These are phyloP conservation scores for Lathyrus aphaca DNA, from an alignment of 306 rosid genomes.

Conservation along the genomic window DNA sequence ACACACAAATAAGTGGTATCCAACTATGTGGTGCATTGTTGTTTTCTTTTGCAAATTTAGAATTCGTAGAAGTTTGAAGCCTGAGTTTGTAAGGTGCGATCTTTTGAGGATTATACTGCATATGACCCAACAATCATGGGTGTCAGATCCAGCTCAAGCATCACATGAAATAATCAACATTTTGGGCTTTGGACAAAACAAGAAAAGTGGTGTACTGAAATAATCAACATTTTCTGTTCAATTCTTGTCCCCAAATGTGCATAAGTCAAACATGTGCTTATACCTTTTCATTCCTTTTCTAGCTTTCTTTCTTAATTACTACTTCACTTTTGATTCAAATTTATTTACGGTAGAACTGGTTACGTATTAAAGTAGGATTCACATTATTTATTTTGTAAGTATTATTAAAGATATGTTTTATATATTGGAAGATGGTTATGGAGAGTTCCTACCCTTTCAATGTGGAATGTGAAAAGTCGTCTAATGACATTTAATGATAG, in stretches of 20 bases:
- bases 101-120: slow-evolving; percentile 40
- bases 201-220: slow-evolving; percentile 21
- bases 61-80: slow-evolving; percentile 52
- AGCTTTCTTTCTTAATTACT: slow-evolving; percentile 34
- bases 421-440: too few species aligned
- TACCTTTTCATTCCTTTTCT: neutral
- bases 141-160: slow-evolving; percentile 57
- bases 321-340: slow-evolving; percentile 13
- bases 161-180: slow-evolving; percentile 46
- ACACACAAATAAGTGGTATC: too few species aligned
- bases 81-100: slow-evolving; percentile 47
- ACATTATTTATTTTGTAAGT: too few species aligned
- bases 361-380: too few species aligned
- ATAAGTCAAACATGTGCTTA: slow-evolving; percentile 2
- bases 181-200: slow-evolving; percentile 36
- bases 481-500: too few species aligned
- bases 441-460: too few species aligned
- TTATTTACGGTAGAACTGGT: too few species aligned
- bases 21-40: too few species aligned
- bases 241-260: slow-evolving; percentile 37
- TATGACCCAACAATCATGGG: slow-evolving; percentile 60
- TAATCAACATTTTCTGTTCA: slow-evolving; percentile 38
- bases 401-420: too few species aligned
- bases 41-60: slow-evolving; percentile 30
- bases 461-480: too few species aligned